Evolutionary conservation across 1,284 basidiomycete species (phyloP), one percentile per base, ranked within the genome.

Genomic region (Phylloporus sp.): DNA sequence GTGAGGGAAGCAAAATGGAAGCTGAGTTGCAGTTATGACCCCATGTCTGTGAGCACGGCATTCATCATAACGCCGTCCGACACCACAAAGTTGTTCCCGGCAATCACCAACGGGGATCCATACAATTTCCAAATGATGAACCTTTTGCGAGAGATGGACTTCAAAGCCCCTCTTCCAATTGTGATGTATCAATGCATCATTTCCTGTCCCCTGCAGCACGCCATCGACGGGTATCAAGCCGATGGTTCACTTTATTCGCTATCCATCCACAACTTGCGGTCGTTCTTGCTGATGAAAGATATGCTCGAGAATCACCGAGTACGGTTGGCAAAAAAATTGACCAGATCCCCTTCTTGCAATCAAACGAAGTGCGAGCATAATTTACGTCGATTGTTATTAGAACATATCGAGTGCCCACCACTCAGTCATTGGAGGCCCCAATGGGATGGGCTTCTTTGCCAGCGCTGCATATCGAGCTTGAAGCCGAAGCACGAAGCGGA

Each of bases 71-170:
- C 69, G 2, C 64, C 60, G 3, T 56, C 26, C 26, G 26, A 42
- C 10, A 53, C 37, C 3, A 28, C 37, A 24, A 6, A 17, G 4
- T 8, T 68, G n/a, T 68, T 64, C 42, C 52, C 46, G 6, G 42
- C 40, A 2, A 56, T 71, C 52, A 52, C 56, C 4, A 46, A 39
- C 22, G 26, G 51, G 3, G 63, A 72, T 32, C 72, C 67, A 6
- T 51, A 64, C 51, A 58, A 65, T 53, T 69, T 74, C 56, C 64
- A 47, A n/a, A 46, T 64, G 20, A 69, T 71, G 63, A 72, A 72
- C 20, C 54, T 72, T 29, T 6, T 70, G 46, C 60, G 49, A 15
- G 64, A 68, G 28, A 56, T 61, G 59, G 59, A 46, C 12, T 6
- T 74, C 15, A 34, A 34, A 22, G 26, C 61, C 0, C 22, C 64